Percentiles rank a stretch among this genome's conserved stretches.
Evolutionary conservation across 495 filamentous ascomycete genomes (phyloP).

Genomic region (Aspergillus ostianus): DNA sequence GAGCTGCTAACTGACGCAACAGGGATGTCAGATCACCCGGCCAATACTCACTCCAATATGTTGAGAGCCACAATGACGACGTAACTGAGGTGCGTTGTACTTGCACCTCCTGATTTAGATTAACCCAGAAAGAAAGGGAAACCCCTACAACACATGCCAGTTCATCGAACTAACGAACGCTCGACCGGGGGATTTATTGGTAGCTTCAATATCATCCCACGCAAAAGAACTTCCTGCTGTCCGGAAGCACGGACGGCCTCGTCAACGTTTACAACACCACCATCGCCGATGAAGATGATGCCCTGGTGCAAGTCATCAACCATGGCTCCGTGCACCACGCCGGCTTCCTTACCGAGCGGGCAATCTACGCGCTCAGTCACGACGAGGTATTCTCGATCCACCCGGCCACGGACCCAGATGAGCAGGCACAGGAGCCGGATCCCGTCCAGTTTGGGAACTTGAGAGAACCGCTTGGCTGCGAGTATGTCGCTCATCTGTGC

Average conservation of each 20-base stretch:
- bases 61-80: conserved; percentile 90
- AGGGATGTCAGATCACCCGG: conserved; percentile 68
- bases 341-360: conserved; percentile 67
- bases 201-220: conserved; percentile 72
- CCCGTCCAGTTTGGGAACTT: conserved; percentile 74
- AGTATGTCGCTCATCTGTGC: conserved; percentile 78
- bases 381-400: conserved; percentile 81
- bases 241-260: conserved; percentile 89
- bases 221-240: conserved; percentile 63
- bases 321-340: conserved; percentile 84
- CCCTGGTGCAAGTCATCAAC: conserved; percentile 82
- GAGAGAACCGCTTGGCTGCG: conserved; percentile 64
- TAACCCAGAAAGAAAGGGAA: not conserved
- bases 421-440: conserved; percentile 46
- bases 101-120: not conserved
- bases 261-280: conserved; percentile 79
- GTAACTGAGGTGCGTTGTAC: conserved; percentile 65
- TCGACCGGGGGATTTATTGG: conserved; percentile 5
- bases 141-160: not conserved
- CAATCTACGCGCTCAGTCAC: conserved; percentile 74
- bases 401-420: conserved; percentile 59
- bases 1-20: conserved; percentile 34
- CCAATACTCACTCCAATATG: conserved; percentile 58
- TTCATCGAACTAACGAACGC: not conserved
- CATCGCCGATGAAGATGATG: conserved; percentile 80